Percentiles rank a stretch among this genome's conserved stretches.
These are phyloP conservation scores for Starmerella vitae DNA, from an alignment of 805 yeast genomes.

Conservation along the genomic window DNA sequence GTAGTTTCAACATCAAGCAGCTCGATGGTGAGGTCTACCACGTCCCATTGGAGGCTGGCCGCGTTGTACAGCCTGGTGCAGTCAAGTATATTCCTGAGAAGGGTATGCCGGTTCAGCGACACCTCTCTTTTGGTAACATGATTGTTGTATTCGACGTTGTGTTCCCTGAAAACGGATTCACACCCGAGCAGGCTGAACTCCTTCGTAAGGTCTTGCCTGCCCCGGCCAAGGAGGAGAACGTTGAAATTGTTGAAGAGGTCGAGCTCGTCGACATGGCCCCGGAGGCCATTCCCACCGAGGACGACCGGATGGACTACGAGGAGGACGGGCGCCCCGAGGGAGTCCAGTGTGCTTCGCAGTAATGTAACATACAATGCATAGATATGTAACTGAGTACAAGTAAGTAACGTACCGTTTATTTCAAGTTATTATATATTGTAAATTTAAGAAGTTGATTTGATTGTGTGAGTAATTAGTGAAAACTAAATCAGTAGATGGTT, in stretches of 20 bases:
- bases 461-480: too few relatives aligned
- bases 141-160: conserved; percentile 73
- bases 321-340: conserved; percentile 49
- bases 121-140: conserved; percentile 79
- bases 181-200: conserved; percentile 50
- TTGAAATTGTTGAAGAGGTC: conserved; percentile 41
- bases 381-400: too few relatives aligned
- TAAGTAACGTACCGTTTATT: too few relatives aligned
- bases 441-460: too few relatives aligned
- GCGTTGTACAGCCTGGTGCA: conserved; percentile 73
- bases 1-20: conserved; percentile 75
- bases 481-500: too few relatives aligned
- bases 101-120: conserved; percentile 94
- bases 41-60: conserved; percentile 76
- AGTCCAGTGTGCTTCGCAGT: conserved; percentile 92
- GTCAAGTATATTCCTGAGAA: conserved; percentile 75
- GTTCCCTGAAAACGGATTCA: conserved; percentile 67
- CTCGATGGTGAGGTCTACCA: conserved; percentile 85
- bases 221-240: conserved; percentile 36
- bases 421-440: too few relatives aligned
- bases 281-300: conserved; percentile 35
- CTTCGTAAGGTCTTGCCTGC: conserved; percentile 72
- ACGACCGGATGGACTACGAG: conserved; percentile 36
- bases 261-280: conserved; percentile 64
- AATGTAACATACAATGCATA: too few relatives aligned